Conservation (phyloP, 768 basidiomycete species). For the Leccinum incarnatum region DNA sequence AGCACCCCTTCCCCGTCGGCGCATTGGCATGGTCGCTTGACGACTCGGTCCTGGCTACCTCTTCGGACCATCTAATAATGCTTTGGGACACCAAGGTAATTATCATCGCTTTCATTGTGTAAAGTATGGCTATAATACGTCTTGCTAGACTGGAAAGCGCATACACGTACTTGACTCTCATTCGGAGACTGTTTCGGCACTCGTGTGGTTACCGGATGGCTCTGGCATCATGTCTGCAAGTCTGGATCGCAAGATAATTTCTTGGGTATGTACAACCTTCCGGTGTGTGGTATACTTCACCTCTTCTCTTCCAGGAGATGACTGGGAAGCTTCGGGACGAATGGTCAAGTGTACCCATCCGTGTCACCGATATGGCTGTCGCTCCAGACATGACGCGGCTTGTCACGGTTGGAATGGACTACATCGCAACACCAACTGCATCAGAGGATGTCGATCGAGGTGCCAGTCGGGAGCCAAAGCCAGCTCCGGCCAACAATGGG, state of each 20-base stretch:
- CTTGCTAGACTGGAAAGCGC: constrained; percentile 67
- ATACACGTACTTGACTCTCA: constrained; percentile 68
- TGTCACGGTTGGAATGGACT: constrained; percentile 78
- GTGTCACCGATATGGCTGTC: constrained; percentile 83
- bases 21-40: constrained; percentile 93
- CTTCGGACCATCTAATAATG: constrained; percentile 77
- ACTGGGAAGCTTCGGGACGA: constrained; percentile 69
- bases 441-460: constrained; percentile 22
- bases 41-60: constrained; percentile 78
- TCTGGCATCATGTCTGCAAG: constrained; percentile 88
- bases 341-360: constrained; percentile 70
- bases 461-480: constrained; percentile 35
- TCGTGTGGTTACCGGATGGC: constrained; percentile 87
- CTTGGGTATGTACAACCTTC: constrained; percentile 61
- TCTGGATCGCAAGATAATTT: constrained; percentile 77
- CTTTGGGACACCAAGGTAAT: constrained; percentile 87
- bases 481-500: constrained; percentile 32
- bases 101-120: constrained; percentile 4
- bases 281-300: constrained; percentile 6
- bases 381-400: constrained; percentile 82
- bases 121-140: constrained; percentile 7
- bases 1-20: constrained; percentile 77
- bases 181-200: constrained; percentile 77
- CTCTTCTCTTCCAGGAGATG: constrained; percentile 50
- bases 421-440: constrained; percentile 27